Base-by-base conservation (phyloP, 495 filamentous ascomycete species). In the Beverwykella pulmonaria region DNA sequence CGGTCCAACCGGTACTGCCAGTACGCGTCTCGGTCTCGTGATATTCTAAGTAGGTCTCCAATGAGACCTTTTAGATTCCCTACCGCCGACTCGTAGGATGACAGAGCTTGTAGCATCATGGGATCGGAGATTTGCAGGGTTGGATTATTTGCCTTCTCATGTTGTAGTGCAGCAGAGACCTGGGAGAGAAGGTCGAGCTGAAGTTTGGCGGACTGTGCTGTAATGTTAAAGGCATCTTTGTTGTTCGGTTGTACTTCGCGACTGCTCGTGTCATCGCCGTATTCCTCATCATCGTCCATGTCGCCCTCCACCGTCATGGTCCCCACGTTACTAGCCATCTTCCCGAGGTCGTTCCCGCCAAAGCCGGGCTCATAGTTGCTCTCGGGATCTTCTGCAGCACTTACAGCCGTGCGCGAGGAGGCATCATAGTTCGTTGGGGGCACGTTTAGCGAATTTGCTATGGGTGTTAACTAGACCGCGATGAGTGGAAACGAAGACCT, bases 1-100 rank as follows among this genome's bases (percentile, higher is more conserved):
- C 91, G 87, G 71, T 93, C 92, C 27, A 98, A 83, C 17, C 94
- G 87, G 74, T 94, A 93, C 75, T 97, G 92, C 94, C 94, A 98
- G 73, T 97, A 96, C 0, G 91, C 86, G 76, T 98, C 94, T 27
- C 95, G 88, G 71, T 98, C 94, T 61, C 89, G 85, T 17, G 92
- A 92, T 71, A 98, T 98, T 34, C 91, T 90, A 14, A 97, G 79
- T 2, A 98, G 84, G 75, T 96, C 92, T 5, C 91, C 90, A 64
- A 98, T 83, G 14, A 98, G 82, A 1, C 87, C 88, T 69, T 92
- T 95, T 25, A 98, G 82, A 66, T 91, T 96, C 66, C 85, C 86
- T 61, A 98, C 91, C 1, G 94, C 93, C 53, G 87, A 86, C 66
- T 96, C 93, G 70, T 97, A 98, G 0, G 93, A 91, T 32, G 84